These are phyloP conservation scores for Oryza glumipatula DNA, from an alignment of 176 grass and related monocot genomes.

Conservation along the genomic window DNA sequence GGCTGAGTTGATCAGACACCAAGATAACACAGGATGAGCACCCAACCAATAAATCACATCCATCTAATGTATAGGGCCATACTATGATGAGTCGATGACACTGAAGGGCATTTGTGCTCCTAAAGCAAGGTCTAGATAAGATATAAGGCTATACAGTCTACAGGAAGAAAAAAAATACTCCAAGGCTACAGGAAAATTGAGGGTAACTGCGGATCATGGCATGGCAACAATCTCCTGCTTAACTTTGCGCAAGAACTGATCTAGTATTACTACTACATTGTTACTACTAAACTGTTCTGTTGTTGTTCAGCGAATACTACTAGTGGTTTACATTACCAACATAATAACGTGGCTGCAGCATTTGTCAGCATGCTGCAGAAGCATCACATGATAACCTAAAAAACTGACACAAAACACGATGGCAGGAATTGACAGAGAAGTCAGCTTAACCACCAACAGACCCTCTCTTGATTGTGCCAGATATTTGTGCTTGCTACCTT, in stretches of 20 bases:
- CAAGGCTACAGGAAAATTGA: background rate
- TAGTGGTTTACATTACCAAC: background rate
- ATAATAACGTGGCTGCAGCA: constrained; percentile 3
- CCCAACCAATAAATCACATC: constrained; percentile 11
- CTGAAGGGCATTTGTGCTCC: constrained; percentile 1
- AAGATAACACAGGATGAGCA: constrained; percentile 1
- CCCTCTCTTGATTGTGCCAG: background rate
- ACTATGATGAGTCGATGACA: background rate
- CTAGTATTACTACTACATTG: background rate
- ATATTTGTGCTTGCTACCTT: background rate
- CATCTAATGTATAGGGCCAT: background rate
- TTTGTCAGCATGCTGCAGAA: constrained; percentile 9
- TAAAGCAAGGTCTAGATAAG: constrained; percentile 22
- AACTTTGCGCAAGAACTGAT: background rate
- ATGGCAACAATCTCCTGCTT: constrained; percentile 13
- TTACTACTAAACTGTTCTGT: background rate
- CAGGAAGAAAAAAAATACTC: background rate
- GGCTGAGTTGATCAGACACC: constrained; percentile 5
- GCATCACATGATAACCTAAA: constrained; percentile 21
- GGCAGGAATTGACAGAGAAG: background rate
- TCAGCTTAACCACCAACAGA: constrained; percentile 18
- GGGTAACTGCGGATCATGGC: constrained; percentile 17
- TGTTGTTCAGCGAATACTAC: constrained; percentile 8
- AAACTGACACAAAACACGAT: constrained; percentile 18
- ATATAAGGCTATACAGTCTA: background rate